Percentiles rank a stretch among this genome's conserved stretches.
Conservation (phyloP, 2,329 filamentous ascomycete genomes). For the Phyllosticta ampelicida region DNA sequence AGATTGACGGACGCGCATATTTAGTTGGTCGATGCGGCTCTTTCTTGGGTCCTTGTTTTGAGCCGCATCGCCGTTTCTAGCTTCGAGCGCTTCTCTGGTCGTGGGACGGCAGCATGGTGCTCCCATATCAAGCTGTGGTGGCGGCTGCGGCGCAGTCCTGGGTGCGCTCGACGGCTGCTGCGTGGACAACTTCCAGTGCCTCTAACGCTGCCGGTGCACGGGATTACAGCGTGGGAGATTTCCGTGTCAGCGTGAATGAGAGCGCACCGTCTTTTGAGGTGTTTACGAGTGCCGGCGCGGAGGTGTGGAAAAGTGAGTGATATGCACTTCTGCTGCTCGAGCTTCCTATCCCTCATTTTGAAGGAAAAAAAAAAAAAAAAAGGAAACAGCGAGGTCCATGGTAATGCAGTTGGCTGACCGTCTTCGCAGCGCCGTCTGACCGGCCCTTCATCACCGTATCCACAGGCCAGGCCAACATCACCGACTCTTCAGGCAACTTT, state of each 20-base stretch:
- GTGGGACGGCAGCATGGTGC: background rate
- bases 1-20: too few species aligned
- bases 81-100: too few species aligned
- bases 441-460: constrained; percentile 8
- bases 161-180: background rate
- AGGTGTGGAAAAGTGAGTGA: constrained; percentile 6
- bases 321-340: too few species aligned
- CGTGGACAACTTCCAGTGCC: background rate
- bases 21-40: too few species aligned
- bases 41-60: background rate
- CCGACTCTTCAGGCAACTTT: constrained; percentile 10
- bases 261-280: background rate
- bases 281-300: background rate
- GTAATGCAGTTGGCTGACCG: background rate
- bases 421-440: background rate
- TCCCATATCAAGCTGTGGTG: background rate
- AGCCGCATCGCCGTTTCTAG: background rate
- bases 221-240: background rate
- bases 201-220: background rate
- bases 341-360: background rate
- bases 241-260: background rate
- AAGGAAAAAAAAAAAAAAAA: too few species aligned
- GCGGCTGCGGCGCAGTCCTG: background rate
- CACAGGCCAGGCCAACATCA: constrained; percentile 5
- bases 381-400: too few species aligned